Conservation (phyloP, 2,329 filamentous ascomycete species). For the Aureobasidium sp. region DNA sequence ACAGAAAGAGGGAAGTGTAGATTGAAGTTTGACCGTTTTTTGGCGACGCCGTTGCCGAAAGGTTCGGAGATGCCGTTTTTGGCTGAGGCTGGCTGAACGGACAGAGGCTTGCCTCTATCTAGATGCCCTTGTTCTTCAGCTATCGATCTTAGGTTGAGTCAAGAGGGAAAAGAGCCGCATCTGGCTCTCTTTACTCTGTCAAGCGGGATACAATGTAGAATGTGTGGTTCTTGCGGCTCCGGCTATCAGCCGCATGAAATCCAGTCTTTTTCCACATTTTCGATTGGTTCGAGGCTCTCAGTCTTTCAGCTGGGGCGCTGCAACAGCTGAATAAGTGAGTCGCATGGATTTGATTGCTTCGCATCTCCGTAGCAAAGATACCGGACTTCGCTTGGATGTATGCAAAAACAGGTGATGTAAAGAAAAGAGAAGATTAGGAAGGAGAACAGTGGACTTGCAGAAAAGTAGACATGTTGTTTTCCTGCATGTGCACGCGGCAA, state of each 20-base stretch:
- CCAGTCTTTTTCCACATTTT: not conserved
- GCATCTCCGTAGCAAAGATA: not conserved
- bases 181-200: not conserved
- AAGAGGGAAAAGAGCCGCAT: not conserved
- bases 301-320: not conserved
- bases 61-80: slow-evolving; percentile 10
- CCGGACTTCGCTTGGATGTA: not conserved
- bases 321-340: not conserved
- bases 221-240: not conserved
- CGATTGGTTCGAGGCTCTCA: not conserved
- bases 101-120: not conserved
- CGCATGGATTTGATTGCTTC: not conserved
- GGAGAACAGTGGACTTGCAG: not conserved
- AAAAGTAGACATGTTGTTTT: not conserved
- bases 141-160: not conserved
- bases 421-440: not conserved
- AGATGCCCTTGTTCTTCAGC: not conserved
- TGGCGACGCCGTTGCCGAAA: not conserved
- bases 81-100: not conserved
- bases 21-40: slow-evolving; percentile 1
- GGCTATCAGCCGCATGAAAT: not conserved
- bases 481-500: not conserved
- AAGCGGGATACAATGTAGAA: not conserved
- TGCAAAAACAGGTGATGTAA: not conserved
- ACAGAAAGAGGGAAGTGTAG: not conserved